phyloP scores from a whole-genome alignment of 2,329 filamentous ascomycete genomes.

The Dactylonectria estremocensis region DNA sequence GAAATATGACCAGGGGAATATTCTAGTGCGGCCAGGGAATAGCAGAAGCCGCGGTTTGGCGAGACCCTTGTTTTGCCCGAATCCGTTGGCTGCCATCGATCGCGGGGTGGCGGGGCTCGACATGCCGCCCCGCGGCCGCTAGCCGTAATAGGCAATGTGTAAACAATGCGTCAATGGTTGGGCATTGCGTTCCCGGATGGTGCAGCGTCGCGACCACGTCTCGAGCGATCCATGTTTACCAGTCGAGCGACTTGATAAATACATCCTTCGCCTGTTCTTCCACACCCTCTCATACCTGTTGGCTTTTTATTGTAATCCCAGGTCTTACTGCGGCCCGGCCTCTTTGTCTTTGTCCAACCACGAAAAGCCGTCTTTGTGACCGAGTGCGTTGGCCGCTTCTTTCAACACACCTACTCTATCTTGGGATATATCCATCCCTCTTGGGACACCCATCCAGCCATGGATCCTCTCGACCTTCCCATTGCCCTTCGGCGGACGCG shows the following conservation, averaged over 20 bases:
- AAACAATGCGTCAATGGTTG: constrained; percentile 57
- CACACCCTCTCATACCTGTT: not conserved
- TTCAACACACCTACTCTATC: constrained; percentile 15
- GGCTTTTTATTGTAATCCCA: not conserved
- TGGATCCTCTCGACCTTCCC: constrained; percentile 62
- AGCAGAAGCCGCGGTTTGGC: constrained; percentile 36
- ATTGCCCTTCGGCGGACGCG: constrained; percentile 70
- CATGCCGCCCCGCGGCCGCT: constrained; percentile 48
- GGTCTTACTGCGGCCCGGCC: constrained; percentile 23
- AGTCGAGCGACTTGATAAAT: constrained; percentile 30
- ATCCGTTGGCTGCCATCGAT: constrained; percentile 49
- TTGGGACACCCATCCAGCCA: constrained; percentile 36
- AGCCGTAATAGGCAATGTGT: constrained; percentile 60
- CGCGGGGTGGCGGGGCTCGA: constrained; percentile 45
- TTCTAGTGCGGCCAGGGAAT: constrained; percentile 1
- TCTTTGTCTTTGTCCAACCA: constrained; percentile 22
- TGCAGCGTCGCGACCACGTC: constrained; percentile 34
- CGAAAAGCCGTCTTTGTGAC: constrained; percentile 11
- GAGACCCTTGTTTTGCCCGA: constrained; percentile 38
- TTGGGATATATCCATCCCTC: constrained; percentile 5
- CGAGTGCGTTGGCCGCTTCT: constrained; percentile 1
- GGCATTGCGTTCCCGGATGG: constrained; percentile 16
- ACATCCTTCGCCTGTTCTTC: constrained; percentile 1
- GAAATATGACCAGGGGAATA: constrained; percentile 8
- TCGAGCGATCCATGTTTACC: constrained; percentile 36